Evolutionary conservation across 2,329 filamentous ascomycete species (phyloP).

Genomic region (Pestalotiopsis sp.): DNA sequence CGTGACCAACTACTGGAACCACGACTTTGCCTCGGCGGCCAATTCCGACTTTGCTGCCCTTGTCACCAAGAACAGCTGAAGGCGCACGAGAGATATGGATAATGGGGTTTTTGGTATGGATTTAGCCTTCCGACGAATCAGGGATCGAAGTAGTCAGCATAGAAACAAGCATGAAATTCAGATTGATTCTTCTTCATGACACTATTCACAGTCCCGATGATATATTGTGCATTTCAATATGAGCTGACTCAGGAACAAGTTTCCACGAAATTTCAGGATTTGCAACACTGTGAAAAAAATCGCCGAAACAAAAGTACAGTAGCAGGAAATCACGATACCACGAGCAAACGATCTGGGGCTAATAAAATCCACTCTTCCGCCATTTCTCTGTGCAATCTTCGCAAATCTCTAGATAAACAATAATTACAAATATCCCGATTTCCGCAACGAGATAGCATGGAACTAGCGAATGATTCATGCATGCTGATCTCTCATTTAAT

Average conservation of each 20-base stretch:
- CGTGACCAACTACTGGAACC: conserved; percentile 32
- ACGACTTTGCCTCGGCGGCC: conserved; percentile 30
- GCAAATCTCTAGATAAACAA: background rate
- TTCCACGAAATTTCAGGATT: no score
- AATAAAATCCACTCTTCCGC: background rate
- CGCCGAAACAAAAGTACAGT: background rate
- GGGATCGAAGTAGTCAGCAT: no score
- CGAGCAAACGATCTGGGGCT: background rate
- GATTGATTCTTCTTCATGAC: no score
- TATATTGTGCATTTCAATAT: no score
- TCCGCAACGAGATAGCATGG: background rate
- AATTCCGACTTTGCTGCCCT: conserved; percentile 30
- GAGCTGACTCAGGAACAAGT: no score
- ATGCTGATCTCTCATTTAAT: background rate
- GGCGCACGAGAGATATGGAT: background rate
- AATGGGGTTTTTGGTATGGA: no score
- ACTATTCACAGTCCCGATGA: no score
- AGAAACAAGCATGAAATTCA: no score
- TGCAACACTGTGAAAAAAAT: no score
- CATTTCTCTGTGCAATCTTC: background rate
- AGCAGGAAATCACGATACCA: background rate
- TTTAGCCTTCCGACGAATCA: no score
- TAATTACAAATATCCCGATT: background rate
- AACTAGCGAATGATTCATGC: background rate
- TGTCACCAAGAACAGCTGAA: conserved; percentile 27